phyloP scores from a whole-genome alignment of 176 grass and related monocot genomes.

The Eleusine indica region DNA sequence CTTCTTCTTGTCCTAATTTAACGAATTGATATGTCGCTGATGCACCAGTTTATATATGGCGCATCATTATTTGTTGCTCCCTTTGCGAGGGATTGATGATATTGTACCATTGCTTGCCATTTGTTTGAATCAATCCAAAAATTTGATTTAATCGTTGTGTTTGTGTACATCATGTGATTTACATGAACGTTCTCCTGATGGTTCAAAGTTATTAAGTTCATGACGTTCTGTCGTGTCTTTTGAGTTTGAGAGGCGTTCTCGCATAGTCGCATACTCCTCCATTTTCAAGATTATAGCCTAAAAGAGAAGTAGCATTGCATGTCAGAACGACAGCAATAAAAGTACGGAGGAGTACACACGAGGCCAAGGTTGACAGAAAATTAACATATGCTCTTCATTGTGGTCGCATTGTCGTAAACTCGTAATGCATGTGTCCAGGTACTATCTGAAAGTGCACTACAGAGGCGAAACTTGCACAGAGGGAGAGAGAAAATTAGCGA shows the following conservation, averaged over 20 bases:
- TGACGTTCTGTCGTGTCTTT: neutral
- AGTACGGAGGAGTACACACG: no score
- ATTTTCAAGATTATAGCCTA: no score
- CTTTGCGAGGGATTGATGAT: conserved; percentile 27
- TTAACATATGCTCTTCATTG: no score
- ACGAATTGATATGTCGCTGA: conserved; percentile 31
- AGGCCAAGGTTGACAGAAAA: no score
- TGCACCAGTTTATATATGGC: conserved; percentile 33
- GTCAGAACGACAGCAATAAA: no score
- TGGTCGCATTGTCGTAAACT: no score
- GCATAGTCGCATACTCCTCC: neutral
- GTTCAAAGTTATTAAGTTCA: neutral
- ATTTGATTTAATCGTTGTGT: neutral
- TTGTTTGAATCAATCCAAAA: conserved; percentile 41
- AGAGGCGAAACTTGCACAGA: no score
- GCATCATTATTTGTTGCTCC: conserved; percentile 32
- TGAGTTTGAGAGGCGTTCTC: neutral
- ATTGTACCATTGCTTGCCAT: conserved; percentile 47
- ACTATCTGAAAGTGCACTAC: neutral
- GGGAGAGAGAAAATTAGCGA: no score
- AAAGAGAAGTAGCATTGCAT: no score
- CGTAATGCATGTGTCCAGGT: neutral
- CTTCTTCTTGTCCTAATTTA: conserved; percentile 27
- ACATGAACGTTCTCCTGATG: neutral
- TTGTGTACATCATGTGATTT: neutral